These are phyloP conservation scores for Syncephalastrum sp. DNA, from an alignment of 371 early-diverging fungal species.

Conservation along the genomic window DNA sequence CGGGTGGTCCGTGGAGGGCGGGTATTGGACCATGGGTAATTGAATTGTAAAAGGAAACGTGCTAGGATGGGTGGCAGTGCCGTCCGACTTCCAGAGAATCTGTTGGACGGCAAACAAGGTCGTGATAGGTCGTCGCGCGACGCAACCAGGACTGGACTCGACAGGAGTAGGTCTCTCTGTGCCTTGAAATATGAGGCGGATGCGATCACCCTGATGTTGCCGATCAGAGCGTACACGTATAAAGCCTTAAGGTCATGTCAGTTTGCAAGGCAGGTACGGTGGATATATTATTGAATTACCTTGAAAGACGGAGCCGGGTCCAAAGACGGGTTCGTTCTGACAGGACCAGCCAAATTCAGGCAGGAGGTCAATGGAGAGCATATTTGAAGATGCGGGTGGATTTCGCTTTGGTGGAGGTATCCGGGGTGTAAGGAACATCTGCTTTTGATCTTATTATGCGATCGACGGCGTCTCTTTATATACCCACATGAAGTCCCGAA, in stretches of 20 bases:
- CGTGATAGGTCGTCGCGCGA: not conserved
- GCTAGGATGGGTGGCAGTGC: conserved; percentile 14
- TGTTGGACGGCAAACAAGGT: conserved; percentile 36
- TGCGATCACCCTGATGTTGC: conserved; percentile 14
- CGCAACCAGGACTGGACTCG: conserved; percentile 18
- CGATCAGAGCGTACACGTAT: conserved; percentile 5
- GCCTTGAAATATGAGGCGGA: conserved; percentile 31
- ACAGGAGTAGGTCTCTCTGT: conserved; percentile 21
- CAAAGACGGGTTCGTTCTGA: conserved; percentile 36
- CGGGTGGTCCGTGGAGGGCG: conserved; percentile 26
- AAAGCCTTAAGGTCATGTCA: conserved; percentile 11
- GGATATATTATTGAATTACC: conserved; percentile 14
- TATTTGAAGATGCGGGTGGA: too few species aligned
- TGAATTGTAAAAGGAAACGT: conserved; percentile 39
- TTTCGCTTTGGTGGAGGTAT: too few species aligned
- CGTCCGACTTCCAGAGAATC: conserved; percentile 31
- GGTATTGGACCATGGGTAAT: conserved; percentile 40
- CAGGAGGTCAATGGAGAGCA: conserved; percentile 26
- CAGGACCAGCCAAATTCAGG: conserved; percentile 44
- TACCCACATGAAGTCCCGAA: too few species aligned
- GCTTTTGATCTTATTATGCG: too few species aligned
- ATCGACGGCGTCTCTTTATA: too few species aligned
- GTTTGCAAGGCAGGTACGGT: not conserved
- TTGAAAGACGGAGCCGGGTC: conserved; percentile 46
- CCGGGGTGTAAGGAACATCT: too few species aligned